Evolutionary conservation across 2,329 filamentous ascomycete genomes (phyloP), one percentile per base, ranked within the genome.

Genomic region (Penicillium digitatum): DNA sequence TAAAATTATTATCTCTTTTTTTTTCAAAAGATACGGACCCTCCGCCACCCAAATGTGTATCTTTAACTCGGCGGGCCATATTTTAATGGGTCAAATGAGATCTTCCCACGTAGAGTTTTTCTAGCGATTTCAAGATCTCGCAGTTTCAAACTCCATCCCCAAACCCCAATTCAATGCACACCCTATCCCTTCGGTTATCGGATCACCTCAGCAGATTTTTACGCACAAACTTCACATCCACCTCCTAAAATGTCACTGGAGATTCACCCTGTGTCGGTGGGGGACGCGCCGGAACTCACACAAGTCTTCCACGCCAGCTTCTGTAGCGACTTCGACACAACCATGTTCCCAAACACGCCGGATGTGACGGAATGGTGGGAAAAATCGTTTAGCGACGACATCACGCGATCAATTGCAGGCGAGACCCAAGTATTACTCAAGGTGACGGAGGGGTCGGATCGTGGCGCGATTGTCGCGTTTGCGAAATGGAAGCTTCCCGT

Each of bases 271-370:
- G 62, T 61, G 9, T 55, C 40, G 5, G 31, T 58, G 20, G 5
- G 43, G n/a, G 66, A 68, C 37, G 57, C 61, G 14, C 32, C 58
- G 10, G 27, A 40, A 5, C 47, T 69, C 3, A 52, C 64, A 0
- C 48, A 60, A 27, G 37, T 65, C 32, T 68, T 68, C 60, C 47
- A 60, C n/a, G 52, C 57, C 46, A 54, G 61, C 40, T 69, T 69
- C 64, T 56, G 48, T 12, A 54, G 60, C 27, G 22, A 50, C 24
- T 56, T 63, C 53, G 63, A 64, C 55, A 53, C 24, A 16, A 54
- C 57, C 16, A 56, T 69, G 56, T 68, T 68, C 45, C 67, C 67
- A 3, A 53, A 32, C 10, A 61, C 57, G 12, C 61, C 62, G 14
- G 65, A 67, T 5, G 63, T 68, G 6, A 57, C 55, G 16, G 39